phyloP scores from a whole-genome alignment of 2,329 filamentous ascomycete species.

The Pseudocercospora cruenta region DNA sequence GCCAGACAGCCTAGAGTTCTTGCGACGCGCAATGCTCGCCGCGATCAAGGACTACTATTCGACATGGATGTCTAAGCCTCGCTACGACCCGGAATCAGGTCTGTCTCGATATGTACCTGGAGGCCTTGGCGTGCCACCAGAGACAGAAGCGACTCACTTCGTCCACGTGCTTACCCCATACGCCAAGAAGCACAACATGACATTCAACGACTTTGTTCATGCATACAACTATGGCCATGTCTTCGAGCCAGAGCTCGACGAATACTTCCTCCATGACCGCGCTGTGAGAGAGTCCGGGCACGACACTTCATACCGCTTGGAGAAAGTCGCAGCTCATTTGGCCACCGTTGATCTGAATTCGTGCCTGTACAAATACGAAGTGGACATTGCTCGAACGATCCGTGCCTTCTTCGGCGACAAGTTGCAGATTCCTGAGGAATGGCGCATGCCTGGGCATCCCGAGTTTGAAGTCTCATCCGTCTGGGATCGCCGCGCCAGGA shows the following conservation, averaged over 20 bases:
- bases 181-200: conserved; percentile 79
- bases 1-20: conserved; percentile 76
- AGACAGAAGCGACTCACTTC: conserved; percentile 88
- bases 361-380: conserved; percentile 94
- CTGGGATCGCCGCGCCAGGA: conserved; percentile 88
- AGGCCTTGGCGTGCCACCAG: conserved; percentile 83
- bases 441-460: conserved; percentile 67
- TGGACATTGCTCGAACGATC: conserved; percentile 86
- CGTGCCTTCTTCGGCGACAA: conserved; percentile 81
- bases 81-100: conserved; percentile 75
- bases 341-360: conserved; percentile 96
- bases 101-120: conserved; percentile 84
- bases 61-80: conserved; percentile 76
- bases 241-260: conserved; percentile 83
- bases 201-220: conserved; percentile 79
- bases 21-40: conserved; percentile 77
- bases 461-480: conserved; percentile 78
- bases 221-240: conserved; percentile 83
- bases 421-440: conserved; percentile 80
- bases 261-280: conserved; percentile 94
- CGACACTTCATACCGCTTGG: conserved; percentile 92
- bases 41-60: conserved; percentile 96
- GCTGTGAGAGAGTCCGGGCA: conserved; percentile 96
- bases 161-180: conserved; percentile 81
- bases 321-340: conserved; percentile 82